These are phyloP conservation scores for Salix suchowensis DNA, from an alignment of 345 rosid species.

Conservation along the genomic window DNA sequence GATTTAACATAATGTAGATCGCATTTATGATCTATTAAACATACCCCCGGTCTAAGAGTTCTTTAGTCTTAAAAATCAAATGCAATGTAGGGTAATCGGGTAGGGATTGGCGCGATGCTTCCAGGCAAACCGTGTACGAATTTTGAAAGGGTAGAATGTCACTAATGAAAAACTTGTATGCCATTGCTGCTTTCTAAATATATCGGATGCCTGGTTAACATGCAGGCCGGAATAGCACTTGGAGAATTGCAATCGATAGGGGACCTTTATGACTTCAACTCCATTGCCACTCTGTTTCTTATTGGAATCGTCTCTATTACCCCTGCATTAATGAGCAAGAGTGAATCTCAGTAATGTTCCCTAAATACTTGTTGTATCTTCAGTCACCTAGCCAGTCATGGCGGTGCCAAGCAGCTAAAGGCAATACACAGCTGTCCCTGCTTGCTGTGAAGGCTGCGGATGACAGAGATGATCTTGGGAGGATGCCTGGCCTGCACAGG, in stretches of 20 bases:
- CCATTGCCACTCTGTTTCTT: slow-evolving; percentile 72
- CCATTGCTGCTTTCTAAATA: not conserved
- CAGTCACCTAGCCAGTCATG: not conserved
- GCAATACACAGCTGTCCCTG: slow-evolving; percentile 9
- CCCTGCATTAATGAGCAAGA: slow-evolving; percentile 68
- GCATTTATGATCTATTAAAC: no score
- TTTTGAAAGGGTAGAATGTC: not conserved
- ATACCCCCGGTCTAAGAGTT: not conserved
- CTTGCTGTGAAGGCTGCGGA: slow-evolving; percentile 5
- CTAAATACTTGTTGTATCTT: slow-evolving; percentile 3
- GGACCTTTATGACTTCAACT: slow-evolving; percentile 85
- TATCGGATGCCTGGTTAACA: slow-evolving; percentile 7
- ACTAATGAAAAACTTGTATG: not conserved
- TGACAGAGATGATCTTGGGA: slow-evolving; percentile 7
- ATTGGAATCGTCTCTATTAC: slow-evolving; percentile 70
- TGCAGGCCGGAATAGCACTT: slow-evolving; percentile 86
- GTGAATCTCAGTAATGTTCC: slow-evolving; percentile 21
- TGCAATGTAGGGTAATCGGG: not conserved
- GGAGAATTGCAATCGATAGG: slow-evolving; percentile 74
- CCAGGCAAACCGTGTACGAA: not conserved
- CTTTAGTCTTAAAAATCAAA: no score
- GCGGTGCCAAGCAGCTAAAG: slow-evolving; percentile 17
- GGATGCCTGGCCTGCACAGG: slow-evolving; percentile 5
- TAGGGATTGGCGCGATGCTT: not conserved
- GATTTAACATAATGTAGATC: no score